Percentiles rank a stretch among this genome's conserved stretches.
Evolutionary conservation across 1,284 basidiomycete species (phyloP).

Genomic region (Moesziomyces aphidis): DNA sequence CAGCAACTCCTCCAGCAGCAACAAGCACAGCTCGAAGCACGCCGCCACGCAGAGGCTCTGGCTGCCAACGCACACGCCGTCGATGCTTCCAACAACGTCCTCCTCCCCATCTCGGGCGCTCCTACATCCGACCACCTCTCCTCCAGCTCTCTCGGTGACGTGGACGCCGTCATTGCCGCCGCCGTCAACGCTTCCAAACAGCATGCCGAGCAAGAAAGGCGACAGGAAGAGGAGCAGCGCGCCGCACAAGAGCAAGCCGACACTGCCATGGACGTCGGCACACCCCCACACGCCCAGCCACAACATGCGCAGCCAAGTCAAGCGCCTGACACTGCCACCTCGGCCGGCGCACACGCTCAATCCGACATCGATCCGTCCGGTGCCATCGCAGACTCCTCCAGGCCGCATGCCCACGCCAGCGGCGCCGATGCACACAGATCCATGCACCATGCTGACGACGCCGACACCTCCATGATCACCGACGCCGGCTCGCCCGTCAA

Average conservation of each 20-base stretch:
- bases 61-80: constrained; percentile 6
- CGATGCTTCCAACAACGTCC: too few relatives aligned
- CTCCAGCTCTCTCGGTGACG: constrained; percentile 40
- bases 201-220: constrained; percentile 37
- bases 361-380: constrained; percentile 38
- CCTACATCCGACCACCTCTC: constrained; percentile 17
- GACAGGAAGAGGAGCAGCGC: constrained; percentile 28
- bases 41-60: constrained; percentile 23
- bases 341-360: constrained; percentile 8
- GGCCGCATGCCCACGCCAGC: background rate
- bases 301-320: constrained; percentile 2
- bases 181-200: constrained; percentile 43
- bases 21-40: constrained; percentile 29
- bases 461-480: constrained; percentile 42
- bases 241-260: constrained; percentile 12
- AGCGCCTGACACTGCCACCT: constrained; percentile 1
- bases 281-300: constrained; percentile 9
- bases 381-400: constrained; percentile 16
- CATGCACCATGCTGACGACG: constrained; percentile 26
- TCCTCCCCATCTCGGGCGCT: constrained; percentile 9
- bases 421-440: constrained; percentile 15
- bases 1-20: constrained; percentile 42
- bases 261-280: constrained; percentile 28
- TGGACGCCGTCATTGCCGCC: constrained; percentile 42
- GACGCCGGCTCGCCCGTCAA: constrained; percentile 28